A percentile compares a stretch with the other conserved stretches of the same genome.
phyloP scores from a whole-genome alignment of 306 rosid genomes.

The Clitoria ternatea region DNA sequence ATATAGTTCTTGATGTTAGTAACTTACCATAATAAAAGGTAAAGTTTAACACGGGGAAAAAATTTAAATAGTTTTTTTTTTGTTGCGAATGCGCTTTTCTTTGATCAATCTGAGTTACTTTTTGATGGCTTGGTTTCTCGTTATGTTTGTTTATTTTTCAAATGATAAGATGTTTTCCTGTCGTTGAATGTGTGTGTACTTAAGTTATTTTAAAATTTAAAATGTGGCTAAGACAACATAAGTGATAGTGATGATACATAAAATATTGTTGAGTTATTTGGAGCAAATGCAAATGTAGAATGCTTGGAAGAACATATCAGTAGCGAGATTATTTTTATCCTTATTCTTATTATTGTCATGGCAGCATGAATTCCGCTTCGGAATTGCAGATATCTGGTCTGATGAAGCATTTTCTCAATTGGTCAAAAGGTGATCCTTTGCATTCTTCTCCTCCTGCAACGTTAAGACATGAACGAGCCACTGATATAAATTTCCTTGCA shows the following conservation, averaged over 20 bases:
- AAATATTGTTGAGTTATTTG: background rate
- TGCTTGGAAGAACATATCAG: background rate
- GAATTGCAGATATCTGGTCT: background rate
- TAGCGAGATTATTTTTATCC: background rate
- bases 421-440: constrained; percentile 8
- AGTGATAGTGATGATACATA: background rate
- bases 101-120: no score
- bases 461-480: background rate
- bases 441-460: background rate
- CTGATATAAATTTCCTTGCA: background rate
- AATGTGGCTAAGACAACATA: background rate
- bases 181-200: no score
- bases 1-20: background rate
- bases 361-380: background rate
- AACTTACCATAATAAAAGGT: background rate
- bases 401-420: background rate
- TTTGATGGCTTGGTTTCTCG: no score
- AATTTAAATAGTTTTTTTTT: background rate
- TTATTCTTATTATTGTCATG: background rate
- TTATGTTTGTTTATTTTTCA: background rate
- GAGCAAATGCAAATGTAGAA: background rate
- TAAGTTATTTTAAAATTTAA: background rate
- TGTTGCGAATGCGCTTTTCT: background rate
- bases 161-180: no score
- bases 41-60: background rate